These are phyloP conservation scores for Apiospora koreana DNA, from an alignment of 2,329 filamentous ascomycete genomes.

Conservation along the genomic window DNA sequence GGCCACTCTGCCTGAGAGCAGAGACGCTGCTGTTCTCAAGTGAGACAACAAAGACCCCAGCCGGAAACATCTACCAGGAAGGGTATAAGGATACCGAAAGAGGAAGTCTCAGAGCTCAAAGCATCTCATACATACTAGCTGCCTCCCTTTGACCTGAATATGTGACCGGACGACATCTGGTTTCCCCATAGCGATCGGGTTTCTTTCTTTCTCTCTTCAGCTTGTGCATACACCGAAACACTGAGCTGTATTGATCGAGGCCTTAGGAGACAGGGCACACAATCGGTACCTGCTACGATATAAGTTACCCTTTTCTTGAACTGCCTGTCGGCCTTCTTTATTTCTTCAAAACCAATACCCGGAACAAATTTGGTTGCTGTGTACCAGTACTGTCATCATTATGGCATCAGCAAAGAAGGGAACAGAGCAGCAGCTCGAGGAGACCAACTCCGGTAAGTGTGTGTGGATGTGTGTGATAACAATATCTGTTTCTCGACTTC, in stretches of 20 bases:
- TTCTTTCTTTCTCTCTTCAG: neutral
- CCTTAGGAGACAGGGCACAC: neutral
- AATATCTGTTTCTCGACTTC: neutral
- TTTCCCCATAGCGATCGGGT: neutral
- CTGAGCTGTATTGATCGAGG: neutral
- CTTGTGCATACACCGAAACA: neutral
- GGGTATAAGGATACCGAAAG: neutral
- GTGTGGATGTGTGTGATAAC: neutral
- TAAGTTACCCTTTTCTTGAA: neutral
- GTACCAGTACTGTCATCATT: neutral
- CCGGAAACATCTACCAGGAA: constrained; percentile 1
- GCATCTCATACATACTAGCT: neutral
- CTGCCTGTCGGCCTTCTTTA: neutral
- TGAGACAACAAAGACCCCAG: constrained; percentile 7
- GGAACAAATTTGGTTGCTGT: neutral
- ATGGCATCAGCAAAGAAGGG: neutral
- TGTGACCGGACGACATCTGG: neutral
- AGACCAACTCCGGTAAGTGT: neutral
- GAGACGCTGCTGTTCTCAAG: neutral
- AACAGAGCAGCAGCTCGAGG: neutral
- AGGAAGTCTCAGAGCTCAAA: neutral
- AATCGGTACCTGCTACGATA: neutral
- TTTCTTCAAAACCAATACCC: too few relatives aligned
- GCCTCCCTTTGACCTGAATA: neutral
- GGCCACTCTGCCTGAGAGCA: neutral